phyloP scores from a whole-genome alignment of 345 rosid genomes.

The Moricandia moricandioides region DNA sequence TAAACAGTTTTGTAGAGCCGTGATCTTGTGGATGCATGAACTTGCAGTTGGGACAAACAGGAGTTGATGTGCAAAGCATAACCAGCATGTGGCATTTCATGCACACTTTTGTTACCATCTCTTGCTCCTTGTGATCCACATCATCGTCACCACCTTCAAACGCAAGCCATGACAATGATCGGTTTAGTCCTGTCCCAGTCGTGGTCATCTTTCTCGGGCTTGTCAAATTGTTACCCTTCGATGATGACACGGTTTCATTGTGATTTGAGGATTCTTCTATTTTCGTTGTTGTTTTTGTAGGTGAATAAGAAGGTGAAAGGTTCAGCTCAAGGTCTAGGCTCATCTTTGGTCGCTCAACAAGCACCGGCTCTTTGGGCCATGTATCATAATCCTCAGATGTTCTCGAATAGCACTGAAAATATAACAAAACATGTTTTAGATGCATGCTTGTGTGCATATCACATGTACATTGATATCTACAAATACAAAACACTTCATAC shows the following conservation, averaged over 20 bases:
- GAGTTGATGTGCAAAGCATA: conserved; percentile 72
- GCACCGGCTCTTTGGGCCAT: conserved; percentile 39
- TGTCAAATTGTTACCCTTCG: conserved; percentile 23
- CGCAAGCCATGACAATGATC: conserved; percentile 53
- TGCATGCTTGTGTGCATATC: neutral
- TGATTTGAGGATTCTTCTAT: conserved; percentile 16
- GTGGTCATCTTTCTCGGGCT: conserved; percentile 22
- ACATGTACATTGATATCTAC: neutral
- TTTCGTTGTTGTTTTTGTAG: conserved; percentile 10
- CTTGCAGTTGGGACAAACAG: conserved; percentile 89
- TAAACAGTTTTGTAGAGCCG: conserved; percentile 45
- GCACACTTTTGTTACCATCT: conserved; percentile 83
- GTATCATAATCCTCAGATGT: conserved; percentile 50
- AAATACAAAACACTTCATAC: neutral
- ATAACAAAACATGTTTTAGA: conserved; percentile 7
- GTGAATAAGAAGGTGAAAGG: conserved; percentile 51
- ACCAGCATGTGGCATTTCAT: conserved; percentile 80
- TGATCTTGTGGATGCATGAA: conserved; percentile 77
- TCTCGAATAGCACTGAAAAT: conserved; percentile 31
- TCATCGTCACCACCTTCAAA: conserved; percentile 40
- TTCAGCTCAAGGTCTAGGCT: conserved; percentile 82
- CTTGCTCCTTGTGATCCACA: conserved; percentile 39
- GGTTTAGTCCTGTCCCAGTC: neutral
- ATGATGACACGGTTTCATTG: conserved; percentile 11
- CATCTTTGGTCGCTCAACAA: conserved; percentile 37